phyloP scores from a whole-genome alignment of 352 stramenopile genomes.

The Phytophthora pseudosyringae region DNA sequence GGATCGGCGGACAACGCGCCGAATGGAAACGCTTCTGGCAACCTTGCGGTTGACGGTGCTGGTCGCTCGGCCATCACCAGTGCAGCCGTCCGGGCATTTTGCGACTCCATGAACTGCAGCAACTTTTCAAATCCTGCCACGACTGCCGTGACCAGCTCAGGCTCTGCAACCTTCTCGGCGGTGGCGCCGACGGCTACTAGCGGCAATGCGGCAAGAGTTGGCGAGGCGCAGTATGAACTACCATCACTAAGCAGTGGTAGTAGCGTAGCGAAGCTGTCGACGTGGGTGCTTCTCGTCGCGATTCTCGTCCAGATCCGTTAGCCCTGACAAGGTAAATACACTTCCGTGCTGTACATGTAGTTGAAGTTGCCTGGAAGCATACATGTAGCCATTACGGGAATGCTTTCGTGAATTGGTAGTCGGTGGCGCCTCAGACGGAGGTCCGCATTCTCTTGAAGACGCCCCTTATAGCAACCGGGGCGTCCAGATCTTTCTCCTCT shows the following conservation, averaged over 20 bases:
- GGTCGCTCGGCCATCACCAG: conserved; percentile 26
- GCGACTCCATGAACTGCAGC: conserved; percentile 28
- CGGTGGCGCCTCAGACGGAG: background rate
- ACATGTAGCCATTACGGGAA: background rate
- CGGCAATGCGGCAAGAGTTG: background rate
- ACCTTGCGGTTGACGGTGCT: conserved; percentile 2
- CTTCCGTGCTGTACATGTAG: background rate
- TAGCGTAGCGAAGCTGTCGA: background rate
- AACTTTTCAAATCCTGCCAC: background rate
- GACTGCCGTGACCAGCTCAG: background rate
- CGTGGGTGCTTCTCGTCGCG: conserved; percentile 17
- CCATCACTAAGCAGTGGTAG: background rate
- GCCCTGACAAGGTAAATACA: background rate
- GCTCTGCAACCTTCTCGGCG: background rate
- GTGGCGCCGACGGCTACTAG: conserved; percentile 2
- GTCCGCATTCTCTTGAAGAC: conserved; percentile 22
- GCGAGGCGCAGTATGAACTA: background rate
- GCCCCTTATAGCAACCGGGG: background rate
- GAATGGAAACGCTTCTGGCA: background rate
- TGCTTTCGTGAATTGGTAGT: background rate
- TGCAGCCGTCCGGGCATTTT: conserved; percentile 28
- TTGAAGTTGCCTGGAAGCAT: background rate
- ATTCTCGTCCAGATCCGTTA: conserved; percentile 7
- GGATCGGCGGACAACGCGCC: background rate
- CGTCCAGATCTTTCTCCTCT: conserved; percentile 1